Evolutionary conservation across 176 grass and related monocot species (phyloP).

Genomic region (Pontederia paniculata): DNA sequence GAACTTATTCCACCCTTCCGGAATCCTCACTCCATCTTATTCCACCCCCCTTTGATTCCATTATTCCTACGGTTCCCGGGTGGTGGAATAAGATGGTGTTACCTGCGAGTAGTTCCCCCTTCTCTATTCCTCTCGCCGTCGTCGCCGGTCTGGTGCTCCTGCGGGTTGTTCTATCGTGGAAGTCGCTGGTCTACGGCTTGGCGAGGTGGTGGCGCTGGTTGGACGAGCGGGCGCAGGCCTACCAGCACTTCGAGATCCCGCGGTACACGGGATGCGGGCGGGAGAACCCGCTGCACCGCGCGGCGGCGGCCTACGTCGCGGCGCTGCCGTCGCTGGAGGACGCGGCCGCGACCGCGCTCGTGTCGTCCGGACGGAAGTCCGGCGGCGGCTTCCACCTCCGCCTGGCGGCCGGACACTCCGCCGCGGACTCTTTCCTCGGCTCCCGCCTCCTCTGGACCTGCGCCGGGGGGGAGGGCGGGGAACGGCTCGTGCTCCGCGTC

Average conservation of each 20-base stretch:
- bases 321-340: conserved; percentile 65
- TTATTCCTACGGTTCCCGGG: neutral
- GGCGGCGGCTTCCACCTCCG: conserved; percentile 85
- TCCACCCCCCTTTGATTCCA: neutral
- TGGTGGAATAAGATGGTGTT: neutral
- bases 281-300: conserved; percentile 88
- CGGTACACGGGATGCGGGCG: conserved; percentile 18
- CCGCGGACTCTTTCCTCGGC: conserved; percentile 63
- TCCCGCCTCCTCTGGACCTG: conserved; percentile 65
- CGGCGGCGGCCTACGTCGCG: conserved; percentile 58
- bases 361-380: conserved; percentile 53
- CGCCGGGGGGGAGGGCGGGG: neutral
- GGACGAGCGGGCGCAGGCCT: conserved; percentile 69
- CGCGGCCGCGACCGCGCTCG: conserved; percentile 48
- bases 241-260: conserved; percentile 88
- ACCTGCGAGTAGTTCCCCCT: neutral
- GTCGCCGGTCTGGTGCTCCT: conserved; percentile 23
- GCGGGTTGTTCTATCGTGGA: conserved; percentile 51
- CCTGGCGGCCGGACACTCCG: conserved; percentile 37
- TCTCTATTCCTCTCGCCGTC: conserved; percentile 13
- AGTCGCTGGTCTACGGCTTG: conserved; percentile 42
- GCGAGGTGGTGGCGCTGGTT: conserved; percentile 49
- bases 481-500: conserved; percentile 55
- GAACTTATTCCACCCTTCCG: neutral
- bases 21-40: neutral